Conservation (phyloP, 768 basidiomycete genomes). For the Postia placenta region DNA sequence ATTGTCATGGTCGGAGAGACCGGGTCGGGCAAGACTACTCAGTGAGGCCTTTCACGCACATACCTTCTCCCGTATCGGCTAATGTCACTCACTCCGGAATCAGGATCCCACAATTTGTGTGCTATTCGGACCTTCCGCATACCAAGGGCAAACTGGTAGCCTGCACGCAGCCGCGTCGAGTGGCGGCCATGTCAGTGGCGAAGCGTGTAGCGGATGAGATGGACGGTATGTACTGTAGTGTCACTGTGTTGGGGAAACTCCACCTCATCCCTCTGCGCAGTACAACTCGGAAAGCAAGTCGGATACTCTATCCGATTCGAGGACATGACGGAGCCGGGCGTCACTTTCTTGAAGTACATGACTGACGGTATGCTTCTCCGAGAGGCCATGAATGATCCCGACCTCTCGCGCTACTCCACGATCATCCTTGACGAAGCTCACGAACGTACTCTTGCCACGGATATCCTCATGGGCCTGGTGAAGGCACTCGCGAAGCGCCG, state of each 20-base stretch:
- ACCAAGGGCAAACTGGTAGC: conserved; percentile 87
- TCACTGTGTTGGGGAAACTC: neutral
- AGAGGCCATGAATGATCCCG: conserved; percentile 96
- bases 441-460: conserved; percentile 95
- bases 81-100: conserved; percentile 4
- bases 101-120: conserved; percentile 96
- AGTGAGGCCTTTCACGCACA: conserved; percentile 42
- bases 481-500: conserved; percentile 80
- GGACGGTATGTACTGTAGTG: conserved; percentile 63
- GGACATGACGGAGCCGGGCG: conserved; percentile 86
- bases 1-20: conserved; percentile 93
- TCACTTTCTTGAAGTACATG: conserved; percentile 98
- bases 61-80: neutral
- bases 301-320: conserved; percentile 99
- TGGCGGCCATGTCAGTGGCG: conserved; percentile 97
- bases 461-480: conserved; percentile 96
- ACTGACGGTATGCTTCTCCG: conserved; percentile 99
- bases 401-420: conserved; percentile 85
- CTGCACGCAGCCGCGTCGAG: conserved; percentile 94
- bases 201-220: conserved; percentile 99
- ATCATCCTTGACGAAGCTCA: conserved; percentile 99
- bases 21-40: conserved; percentile 93
- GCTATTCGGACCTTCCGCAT: conserved; percentile 89
- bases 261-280: conserved; percentile 33
- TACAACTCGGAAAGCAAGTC: conserved; percentile 89